Percentiles rank a stretch among this genome's conserved stretches.
phyloP scores from a whole-genome alignment of 306 rosid species.

The Glycine tomentella region DNA sequence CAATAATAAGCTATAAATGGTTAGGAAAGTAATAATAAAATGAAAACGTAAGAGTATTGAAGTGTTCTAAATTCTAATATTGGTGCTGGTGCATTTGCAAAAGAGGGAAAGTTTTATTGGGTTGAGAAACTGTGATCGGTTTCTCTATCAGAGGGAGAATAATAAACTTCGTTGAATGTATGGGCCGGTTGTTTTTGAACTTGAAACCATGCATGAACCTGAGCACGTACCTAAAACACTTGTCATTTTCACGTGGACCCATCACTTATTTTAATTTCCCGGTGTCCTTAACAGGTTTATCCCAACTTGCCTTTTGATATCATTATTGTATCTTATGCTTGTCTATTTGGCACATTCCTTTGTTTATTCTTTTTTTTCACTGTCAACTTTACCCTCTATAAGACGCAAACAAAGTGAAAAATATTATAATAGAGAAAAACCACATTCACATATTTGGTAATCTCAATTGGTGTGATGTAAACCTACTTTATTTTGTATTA shows the following conservation, averaged over 20 bases:
- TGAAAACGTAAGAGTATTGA: slow-evolving; percentile 5
- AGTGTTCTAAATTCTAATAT: neutral
- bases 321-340: neutral
- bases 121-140: slow-evolving; percentile 23
- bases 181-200: slow-evolving; percentile 45
- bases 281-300: slow-evolving; percentile 27
- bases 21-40: neutral
- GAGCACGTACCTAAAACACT: slow-evolving; percentile 66
- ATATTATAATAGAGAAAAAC: neutral
- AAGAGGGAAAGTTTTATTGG: slow-evolving; percentile 30
- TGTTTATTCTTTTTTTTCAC: slow-evolving; percentile 33
- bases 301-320: slow-evolving; percentile 29
- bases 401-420: neutral
- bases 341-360: slow-evolving; percentile 20
- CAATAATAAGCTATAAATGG: neutral
- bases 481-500: neutral
- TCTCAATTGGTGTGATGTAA: neutral
- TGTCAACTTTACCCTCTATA: neutral
- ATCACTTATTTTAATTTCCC: slow-evolving; percentile 40
- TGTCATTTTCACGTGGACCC: slow-evolving; percentile 56
- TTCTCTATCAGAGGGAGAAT: neutral
- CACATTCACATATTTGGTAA: neutral
- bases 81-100: slow-evolving; percentile 30
- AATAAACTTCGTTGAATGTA: slow-evolving; percentile 9
- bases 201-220: slow-evolving; percentile 81